Percentiles rank a stretch among this genome's conserved stretches.
Evolutionary conservation across 179 eudicot genomes (phyloP).

Genomic region (Kewa caespitosa): DNA sequence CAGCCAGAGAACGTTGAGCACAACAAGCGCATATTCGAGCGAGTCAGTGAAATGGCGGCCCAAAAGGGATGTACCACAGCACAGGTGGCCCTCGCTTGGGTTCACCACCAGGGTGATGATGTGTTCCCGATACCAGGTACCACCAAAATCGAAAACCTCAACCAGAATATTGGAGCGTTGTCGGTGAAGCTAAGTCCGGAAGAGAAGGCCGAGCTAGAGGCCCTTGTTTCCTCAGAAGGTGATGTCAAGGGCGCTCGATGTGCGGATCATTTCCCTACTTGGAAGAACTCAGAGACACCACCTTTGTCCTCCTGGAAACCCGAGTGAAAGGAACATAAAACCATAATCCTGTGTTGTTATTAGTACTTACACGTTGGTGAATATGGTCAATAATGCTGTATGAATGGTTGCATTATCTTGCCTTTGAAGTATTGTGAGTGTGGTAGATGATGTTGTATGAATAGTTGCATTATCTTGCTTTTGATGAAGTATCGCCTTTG

Average conservation of each 20-base stretch:
- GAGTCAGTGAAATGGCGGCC: conserved; percentile 45
- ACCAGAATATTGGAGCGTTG: conserved; percentile 48
- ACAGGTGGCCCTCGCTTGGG: conserved; percentile 59
- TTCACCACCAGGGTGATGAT: conserved; percentile 55
- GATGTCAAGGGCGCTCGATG: conserved; percentile 34
- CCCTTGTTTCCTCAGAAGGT: conserved; percentile 25
- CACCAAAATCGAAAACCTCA: conserved; percentile 43
- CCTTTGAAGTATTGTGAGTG: background rate
- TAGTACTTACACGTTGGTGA: too few species aligned
- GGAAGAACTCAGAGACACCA: conserved; percentile 36
- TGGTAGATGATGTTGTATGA: too few species aligned
- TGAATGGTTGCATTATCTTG: background rate
- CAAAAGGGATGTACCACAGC: conserved; percentile 56
- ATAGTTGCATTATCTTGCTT: too few species aligned
- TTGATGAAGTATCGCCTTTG: too few species aligned
- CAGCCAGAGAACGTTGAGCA: conserved; percentile 51
- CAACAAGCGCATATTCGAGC: conserved; percentile 46
- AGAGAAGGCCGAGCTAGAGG: conserved; percentile 48
- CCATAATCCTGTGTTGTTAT: too few species aligned
- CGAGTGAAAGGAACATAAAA: conserved; percentile 9
- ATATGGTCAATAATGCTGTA: background rate
- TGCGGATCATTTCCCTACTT: conserved; percentile 9
- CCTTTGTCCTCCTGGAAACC: conserved; percentile 32
- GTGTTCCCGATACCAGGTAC: conserved; percentile 60
- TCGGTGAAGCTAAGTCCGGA: conserved; percentile 41